Evolutionary conservation across 148 eudicot species (phyloP), one percentile per base, ranked within the genome.

Genomic region (Camellia lanceoleosa): DNA sequence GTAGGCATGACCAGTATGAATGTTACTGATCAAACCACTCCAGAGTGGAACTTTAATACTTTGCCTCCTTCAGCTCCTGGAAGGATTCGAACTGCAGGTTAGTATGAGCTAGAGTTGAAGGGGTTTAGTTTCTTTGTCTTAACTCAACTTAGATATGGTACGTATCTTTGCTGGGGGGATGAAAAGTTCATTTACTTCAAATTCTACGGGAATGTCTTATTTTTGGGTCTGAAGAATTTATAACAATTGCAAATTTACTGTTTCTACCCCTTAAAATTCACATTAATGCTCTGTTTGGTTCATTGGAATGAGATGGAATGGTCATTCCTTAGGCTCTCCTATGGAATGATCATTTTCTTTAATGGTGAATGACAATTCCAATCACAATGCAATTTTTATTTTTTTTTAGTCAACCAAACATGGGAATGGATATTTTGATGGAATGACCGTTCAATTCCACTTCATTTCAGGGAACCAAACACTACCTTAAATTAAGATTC

Each of bases 71-170:
- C 73, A 69, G 65, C 75, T 79, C 80, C 69, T 54, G 78, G 74
- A 68, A 75, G 82, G 59, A 73, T 60, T 56, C 76, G 46, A 52
- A 74, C 20, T 65, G 46, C 82, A 63, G 82, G 82, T 80, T 44
- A 38, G 82, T 80, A 38, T 65, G 70, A 79, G 63, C 51, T 61
- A 63, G 42, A 71, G 8, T 60, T 79, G 68, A 20, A 64, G 68
- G n/a, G 64, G 23, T 15, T 4, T 9, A 3, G 5, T 60, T 30
- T 60, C 64, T 60, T 60, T 6, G 1, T 60, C 12, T 60, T 60
- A 6, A 60, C 64, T 15, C 3, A 18, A 16, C 3, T 4, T 11
- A 60, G 5, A 3, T 23, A 5, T 72, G 55, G 20, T 12, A 16
- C 9, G 18, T 51, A 11, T 20, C 10, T 10, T 72, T 23, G 6